These are phyloP conservation scores for Kodamaea sp. DNA, from an alignment of 1,139 yeast genomes.

Conservation along the genomic window DNA sequence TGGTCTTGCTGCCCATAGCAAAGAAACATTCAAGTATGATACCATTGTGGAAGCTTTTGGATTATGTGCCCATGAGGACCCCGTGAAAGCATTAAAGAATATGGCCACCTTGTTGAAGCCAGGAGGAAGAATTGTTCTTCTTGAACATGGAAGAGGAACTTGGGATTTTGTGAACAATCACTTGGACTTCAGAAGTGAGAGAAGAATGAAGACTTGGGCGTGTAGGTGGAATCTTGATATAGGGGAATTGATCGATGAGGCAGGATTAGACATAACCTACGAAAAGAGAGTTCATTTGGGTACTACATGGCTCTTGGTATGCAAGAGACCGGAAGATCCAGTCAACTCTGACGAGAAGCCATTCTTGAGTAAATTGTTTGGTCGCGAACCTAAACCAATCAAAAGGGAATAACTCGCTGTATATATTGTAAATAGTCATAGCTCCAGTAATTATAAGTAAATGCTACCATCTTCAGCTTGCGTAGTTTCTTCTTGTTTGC, in stretches of 20 bases:
- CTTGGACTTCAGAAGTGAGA: constrained; percentile 79
- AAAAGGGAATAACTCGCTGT: constrained; percentile 19
- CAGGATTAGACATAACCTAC: constrained; percentile 81
- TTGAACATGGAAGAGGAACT: constrained; percentile 91
- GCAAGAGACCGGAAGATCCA: constrained; percentile 70
- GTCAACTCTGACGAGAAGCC: constrained; percentile 44
- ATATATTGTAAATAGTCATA: constrained; percentile 16
- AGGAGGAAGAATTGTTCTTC: constrained; percentile 82
- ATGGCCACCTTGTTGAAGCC: constrained; percentile 76
- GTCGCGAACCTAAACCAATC: constrained; percentile 34
- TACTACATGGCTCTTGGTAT: constrained; percentile 85
- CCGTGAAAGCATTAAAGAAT: constrained; percentile 75
- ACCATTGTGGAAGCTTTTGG: constrained; percentile 95
- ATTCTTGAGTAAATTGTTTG: constrained; percentile 44
- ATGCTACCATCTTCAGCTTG: no score
- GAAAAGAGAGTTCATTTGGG: constrained; percentile 86
- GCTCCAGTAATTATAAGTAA: no score
- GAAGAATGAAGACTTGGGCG: constrained; percentile 90
- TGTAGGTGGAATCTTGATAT: constrained; percentile 97
- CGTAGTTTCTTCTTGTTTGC: constrained; percentile 1
- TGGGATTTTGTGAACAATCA: constrained; percentile 77
- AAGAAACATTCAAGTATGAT: constrained; percentile 63
- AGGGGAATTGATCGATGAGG: constrained; percentile 77
- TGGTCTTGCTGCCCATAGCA: constrained; percentile 45
- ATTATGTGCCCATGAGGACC: constrained; percentile 92